phyloP scores from a whole-genome alignment of 371 early-diverging fungal genomes.

The Mucor piriformis region DNA sequence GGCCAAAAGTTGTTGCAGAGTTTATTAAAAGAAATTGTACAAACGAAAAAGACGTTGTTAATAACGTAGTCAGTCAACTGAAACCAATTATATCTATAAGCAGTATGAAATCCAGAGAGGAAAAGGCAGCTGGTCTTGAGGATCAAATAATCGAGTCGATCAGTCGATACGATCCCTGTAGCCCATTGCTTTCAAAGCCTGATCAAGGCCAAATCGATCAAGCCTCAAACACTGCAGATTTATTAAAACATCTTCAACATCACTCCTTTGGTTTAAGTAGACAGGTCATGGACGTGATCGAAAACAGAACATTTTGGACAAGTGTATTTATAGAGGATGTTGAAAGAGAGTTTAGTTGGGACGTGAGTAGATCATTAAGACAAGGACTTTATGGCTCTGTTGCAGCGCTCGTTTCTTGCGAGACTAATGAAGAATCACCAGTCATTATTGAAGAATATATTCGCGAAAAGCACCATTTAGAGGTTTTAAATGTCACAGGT shows the following conservation, averaged over 20 bases:
- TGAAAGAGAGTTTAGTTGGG: conserved; percentile 50
- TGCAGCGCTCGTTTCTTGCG: neutral
- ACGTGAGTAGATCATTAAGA: conserved; percentile 48
- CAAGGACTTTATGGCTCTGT: conserved; percentile 46
- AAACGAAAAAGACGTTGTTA: conserved; percentile 20
- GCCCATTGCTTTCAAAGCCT: conserved; percentile 6
- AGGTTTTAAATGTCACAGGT: neutral
- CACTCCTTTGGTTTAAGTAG: conserved; percentile 23
- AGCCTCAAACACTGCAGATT: neutral
- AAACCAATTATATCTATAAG: conserved; percentile 25
- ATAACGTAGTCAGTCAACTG: conserved; percentile 11
- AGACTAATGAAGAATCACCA: neutral
- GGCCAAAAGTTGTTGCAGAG: conserved; percentile 40
- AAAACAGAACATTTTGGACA: conserved; percentile 54
- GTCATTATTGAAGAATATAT: conserved; percentile 32
- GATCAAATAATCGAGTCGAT: conserved; percentile 29
- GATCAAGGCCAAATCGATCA: neutral
- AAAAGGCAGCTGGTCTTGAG: conserved; percentile 26
- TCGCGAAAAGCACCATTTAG: conserved; percentile 43
- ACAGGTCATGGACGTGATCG: conserved; percentile 49
- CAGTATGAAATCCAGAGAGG: conserved; percentile 23
- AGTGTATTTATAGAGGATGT: conserved; percentile 59
- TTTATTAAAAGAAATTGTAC: conserved; percentile 19
- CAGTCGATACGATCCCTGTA: conserved; percentile 31
- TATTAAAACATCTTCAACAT: neutral